Evolutionary conservation across 2,329 filamentous ascomycete species (phyloP), one percentile per base, ranked within the genome.

Genomic region (Paecilomyces dactylethromorphus): DNA sequence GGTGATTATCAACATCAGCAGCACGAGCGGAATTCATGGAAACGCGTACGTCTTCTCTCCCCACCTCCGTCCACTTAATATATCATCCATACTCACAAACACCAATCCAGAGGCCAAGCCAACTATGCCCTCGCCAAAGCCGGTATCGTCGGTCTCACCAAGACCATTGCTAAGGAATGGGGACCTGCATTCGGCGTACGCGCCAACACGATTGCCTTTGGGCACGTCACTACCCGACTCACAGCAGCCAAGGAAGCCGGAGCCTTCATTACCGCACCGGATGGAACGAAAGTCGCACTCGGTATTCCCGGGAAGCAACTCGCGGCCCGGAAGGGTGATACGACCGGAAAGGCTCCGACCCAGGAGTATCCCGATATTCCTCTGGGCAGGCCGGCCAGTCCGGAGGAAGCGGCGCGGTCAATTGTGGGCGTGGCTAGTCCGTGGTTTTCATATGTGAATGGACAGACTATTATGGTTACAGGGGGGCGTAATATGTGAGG

Each of bases 91-190:
- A 21, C 22, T 59, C 29, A 56, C 10, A 22, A 26, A 39, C 56
- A n/a, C 53, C 21, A 32, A 58, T 55, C 45, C 61, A 73, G 75
- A 13, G 91, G 91, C n/a, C 91, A 96, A 80, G 85, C 88, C 66
- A 96, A 96, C 81, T 96, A 96, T 75, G 84, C 88, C 35, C 79
- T 92, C 54, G 92, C 90, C 57, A 96, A 96, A 79, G 89, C 91
- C 2, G 92, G 90, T 53, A 85, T 96, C 13, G 84, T 84, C 11
- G 92, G 92, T 5, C 82, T 96, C 59, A 92, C 89, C 35, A 95
- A 94, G 79, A 92, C 91, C 1, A 91, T 96, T 69, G 91, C 91
- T 2, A 95, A 96, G 78, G 87, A 96, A 79, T 96, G 91, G 92
- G 91, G 91, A 0, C 91, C 90, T 0, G 75, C 81, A 39, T 96